Evolutionary conservation across 2,329 filamentous ascomycete genomes (phyloP), one percentile per base, ranked within the genome.

Genomic region (Shiraia sp.): DNA sequence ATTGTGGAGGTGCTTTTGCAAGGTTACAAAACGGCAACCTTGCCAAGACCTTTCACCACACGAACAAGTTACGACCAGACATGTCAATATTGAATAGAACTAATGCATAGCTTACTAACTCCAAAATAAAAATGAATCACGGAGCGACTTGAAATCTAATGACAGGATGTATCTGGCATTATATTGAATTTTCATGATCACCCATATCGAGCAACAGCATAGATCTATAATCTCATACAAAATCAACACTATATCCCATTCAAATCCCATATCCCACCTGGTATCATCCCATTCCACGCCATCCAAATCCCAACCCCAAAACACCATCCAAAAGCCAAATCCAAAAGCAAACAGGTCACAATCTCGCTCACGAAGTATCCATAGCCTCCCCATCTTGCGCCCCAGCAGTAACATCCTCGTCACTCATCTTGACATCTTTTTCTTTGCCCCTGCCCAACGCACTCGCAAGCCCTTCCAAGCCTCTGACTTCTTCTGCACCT

Each of bases 401-500:
- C 12, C 15, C 43, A 19, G 17, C 39, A 22, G 36, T 29, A 19
- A 6, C 14, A 17, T 37, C 25, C 23, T 27, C 25, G 15, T 29
- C 37, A 9, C 33, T 35, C 16, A 13, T 36, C 15, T 22, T 31
- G 1, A n/a, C 25, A 28, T 40, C 26, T 9, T 19, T 32, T 9
- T 27, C 29, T 13, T 26, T 33, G 26, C 37, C 45, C 17, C 41
- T 49, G 6, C 30, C 41, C 25, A 65, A 25, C 2, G 25, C 49
- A 31, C 34, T 44, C 6, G 63, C 59, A 17, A 67, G 44, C 0
- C 55, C 55, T 37, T 68, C 65, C 45, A 68, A 44, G 13, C 51
- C 63, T 31, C 54, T 51, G 12, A 68, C 53, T 45, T 68, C 65
- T 8, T 67, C 63, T 0, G 24, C 47, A 12, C 56, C 39, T 0